These are phyloP conservation scores for Talaromyces proteolyticus DNA, from an alignment of 495 filamentous ascomycete species.

Conservation along the genomic window DNA sequence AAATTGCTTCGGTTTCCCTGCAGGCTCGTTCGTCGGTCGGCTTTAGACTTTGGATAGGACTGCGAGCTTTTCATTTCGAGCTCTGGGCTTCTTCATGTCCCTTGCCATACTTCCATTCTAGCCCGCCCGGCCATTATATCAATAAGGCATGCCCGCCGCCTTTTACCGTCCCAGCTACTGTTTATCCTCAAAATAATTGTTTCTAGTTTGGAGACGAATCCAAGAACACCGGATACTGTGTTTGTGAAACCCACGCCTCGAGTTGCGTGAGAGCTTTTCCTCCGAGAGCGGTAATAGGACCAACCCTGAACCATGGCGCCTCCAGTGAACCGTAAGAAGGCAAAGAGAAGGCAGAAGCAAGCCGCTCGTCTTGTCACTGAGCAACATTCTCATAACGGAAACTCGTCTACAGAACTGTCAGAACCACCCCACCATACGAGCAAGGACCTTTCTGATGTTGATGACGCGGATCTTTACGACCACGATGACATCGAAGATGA, in stretches of 20 bases:
- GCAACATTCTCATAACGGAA: conserved; percentile 22
- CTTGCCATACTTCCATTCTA: not conserved
- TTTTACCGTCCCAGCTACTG: no score
- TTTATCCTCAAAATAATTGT: no score
- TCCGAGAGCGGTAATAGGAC: conserved; percentile 1
- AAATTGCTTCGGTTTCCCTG: not conserved
- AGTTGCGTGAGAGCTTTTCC: no score
- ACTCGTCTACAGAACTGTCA: conserved; percentile 15
- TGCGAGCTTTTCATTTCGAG: not conserved
- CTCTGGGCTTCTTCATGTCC: not conserved
- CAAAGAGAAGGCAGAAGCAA: conserved; percentile 74
- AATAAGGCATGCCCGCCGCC: conserved; percentile 6
- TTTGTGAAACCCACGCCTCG: no score
- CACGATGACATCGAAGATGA: conserved; percentile 21
- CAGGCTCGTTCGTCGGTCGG: not conserved
- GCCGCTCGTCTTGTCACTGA: conserved; percentile 66
- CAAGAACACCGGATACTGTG: no score
- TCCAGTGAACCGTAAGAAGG: conserved; percentile 84
- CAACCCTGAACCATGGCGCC: conserved; percentile 21
- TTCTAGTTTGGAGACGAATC: conserved; percentile 2
- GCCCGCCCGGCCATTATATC: not conserved
- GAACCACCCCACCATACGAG: conserved; percentile 8
- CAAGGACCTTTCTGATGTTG: conserved; percentile 6
- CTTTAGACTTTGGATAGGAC: not conserved
- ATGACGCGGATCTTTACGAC: conserved; percentile 24